Percentiles rank a stretch among this genome's conserved stretches.
These are phyloP conservation scores for Globisporangium paroecandrum DNA, from an alignment of 352 stramenopile genomes.

Conservation along the genomic window DNA sequence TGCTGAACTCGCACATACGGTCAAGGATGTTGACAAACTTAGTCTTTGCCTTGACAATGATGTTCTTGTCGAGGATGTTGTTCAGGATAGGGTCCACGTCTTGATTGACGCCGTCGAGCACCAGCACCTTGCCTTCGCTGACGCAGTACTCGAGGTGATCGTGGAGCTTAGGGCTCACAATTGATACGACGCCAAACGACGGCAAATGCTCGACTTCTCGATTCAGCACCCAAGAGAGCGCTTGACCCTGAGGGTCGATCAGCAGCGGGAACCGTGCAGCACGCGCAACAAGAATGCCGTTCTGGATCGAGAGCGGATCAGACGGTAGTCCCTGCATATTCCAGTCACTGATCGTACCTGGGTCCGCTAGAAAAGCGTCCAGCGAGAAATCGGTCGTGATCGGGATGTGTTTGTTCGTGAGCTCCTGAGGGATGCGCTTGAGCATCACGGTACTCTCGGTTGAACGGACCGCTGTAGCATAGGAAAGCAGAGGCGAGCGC, in stretches of 20 bases:
- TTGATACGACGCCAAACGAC: conserved; percentile 52
- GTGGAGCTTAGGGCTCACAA: conserved; percentile 63
- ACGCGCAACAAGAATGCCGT: conserved; percentile 85
- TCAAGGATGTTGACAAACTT: conserved; percentile 74
- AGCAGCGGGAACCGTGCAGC: conserved; percentile 79
- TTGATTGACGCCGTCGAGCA: conserved; percentile 76
- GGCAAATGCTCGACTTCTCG: conserved; percentile 66
- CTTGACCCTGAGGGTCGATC: conserved; percentile 90
- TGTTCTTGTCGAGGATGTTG: conserved; percentile 64
- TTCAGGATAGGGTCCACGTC: conserved; percentile 60
- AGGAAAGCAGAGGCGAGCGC: conserved; percentile 85
- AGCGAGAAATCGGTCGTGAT: conserved; percentile 59
- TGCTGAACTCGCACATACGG: conserved; percentile 59
- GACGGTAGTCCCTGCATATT: conserved; percentile 83
- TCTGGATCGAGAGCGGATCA: conserved; percentile 89
- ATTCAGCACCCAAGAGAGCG: conserved; percentile 78
- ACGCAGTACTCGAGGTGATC: conserved; percentile 88
- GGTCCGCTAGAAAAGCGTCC: conserved; percentile 72
- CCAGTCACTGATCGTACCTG: conserved; percentile 85
- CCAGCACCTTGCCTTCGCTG: conserved; percentile 81
- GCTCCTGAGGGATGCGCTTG: conserved; percentile 61
- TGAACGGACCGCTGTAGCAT: conserved; percentile 89
- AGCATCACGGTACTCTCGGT: conserved; percentile 75
- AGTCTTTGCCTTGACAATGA: conserved; percentile 54
- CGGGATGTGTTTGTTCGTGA: conserved; percentile 65